Percentiles rank a stretch among this genome's conserved stretches.
These are phyloP conservation scores for Skeletonema grethae DNA, from an alignment of 108 stramenopile species.

Conservation along the genomic window DNA sequence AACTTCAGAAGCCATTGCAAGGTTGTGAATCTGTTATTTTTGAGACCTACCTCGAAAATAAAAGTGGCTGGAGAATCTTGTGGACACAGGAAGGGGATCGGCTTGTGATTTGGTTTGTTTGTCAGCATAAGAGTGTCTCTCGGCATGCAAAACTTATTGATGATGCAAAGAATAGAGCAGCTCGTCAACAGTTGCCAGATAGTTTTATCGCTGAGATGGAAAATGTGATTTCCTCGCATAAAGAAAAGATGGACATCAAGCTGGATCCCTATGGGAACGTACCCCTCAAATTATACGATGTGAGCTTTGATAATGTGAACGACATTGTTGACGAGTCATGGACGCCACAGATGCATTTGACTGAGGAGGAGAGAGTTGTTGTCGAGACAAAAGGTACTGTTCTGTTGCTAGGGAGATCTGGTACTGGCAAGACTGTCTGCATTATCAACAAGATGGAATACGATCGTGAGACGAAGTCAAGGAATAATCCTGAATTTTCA, in stretches of 20 bases:
- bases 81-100: constrained; percentile 34
- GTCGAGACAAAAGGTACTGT: constrained; percentile 57
- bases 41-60: constrained; percentile 62
- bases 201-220: constrained; percentile 13
- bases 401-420: constrained; percentile 52
- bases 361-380: constrained; percentile 44
- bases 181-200: constrained; percentile 31
- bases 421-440: constrained; percentile 68
- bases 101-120: constrained; percentile 48
- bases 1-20: constrained; percentile 50
- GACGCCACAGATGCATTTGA: constrained; percentile 51
- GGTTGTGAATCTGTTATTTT: constrained; percentile 51
- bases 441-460: constrained; percentile 55
- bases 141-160: constrained; percentile 56
- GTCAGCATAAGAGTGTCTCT: constrained; percentile 55
- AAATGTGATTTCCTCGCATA: not conserved
- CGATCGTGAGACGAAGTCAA: constrained; percentile 34
- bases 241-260: constrained; percentile 9
- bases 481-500: constrained; percentile 14
- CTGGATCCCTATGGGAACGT: constrained; percentile 50
- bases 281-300: constrained; percentile 54
- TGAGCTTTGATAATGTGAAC: constrained; percentile 30
- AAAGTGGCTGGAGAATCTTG: constrained; percentile 51
- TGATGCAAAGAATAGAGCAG: constrained; percentile 45
- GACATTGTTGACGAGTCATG: constrained; percentile 26